phyloP scores from a whole-genome alignment of 2,329 filamentous ascomycete species.

The Eutypa lata region DNA sequence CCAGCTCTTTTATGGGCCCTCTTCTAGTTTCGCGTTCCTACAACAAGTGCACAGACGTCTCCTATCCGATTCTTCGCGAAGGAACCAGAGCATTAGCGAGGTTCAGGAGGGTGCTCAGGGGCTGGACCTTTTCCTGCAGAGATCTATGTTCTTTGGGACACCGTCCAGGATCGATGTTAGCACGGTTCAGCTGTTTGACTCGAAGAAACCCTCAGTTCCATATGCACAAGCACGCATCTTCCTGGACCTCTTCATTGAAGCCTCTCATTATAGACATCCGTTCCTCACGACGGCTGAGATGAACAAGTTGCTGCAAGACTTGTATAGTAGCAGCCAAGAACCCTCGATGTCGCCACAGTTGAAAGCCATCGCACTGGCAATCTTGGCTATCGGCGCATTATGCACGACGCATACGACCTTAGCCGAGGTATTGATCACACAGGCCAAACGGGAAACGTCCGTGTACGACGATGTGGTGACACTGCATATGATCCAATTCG shows the following conservation, averaged over 20 bases:
- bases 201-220: conserved; percentile 5
- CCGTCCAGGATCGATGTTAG: conserved; percentile 15
- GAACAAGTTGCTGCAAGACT: conserved; percentile 14
- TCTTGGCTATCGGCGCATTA: conserved; percentile 24
- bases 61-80: conserved; percentile 14
- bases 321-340: conserved; percentile 11
- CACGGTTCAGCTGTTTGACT: conserved; percentile 1
- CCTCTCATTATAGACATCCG: conserved; percentile 10
- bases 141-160: conserved; percentile 29
- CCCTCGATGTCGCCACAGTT: conserved; percentile 16
- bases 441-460: conserved; percentile 21
- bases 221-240: conserved; percentile 14
- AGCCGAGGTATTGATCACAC: conserved; percentile 21
- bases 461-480: conserved; percentile 28
- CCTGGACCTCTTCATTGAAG: conserved; percentile 13
- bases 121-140: conserved; percentile 27
- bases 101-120: conserved; percentile 22
- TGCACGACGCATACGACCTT: conserved; percentile 18
- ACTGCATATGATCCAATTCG: conserved; percentile 28
- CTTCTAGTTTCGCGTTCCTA: conserved; percentile 27
- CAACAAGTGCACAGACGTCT: conserved; percentile 27
- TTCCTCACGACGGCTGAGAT: conserved; percentile 18
- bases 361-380: conserved; percentile 18
- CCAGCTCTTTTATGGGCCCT: conserved; percentile 26
- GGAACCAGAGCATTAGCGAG: conserved; percentile 5